Evolutionary conservation across 306 rosid genomes (phyloP).

Genomic region (Albizia julibrissin): DNA sequence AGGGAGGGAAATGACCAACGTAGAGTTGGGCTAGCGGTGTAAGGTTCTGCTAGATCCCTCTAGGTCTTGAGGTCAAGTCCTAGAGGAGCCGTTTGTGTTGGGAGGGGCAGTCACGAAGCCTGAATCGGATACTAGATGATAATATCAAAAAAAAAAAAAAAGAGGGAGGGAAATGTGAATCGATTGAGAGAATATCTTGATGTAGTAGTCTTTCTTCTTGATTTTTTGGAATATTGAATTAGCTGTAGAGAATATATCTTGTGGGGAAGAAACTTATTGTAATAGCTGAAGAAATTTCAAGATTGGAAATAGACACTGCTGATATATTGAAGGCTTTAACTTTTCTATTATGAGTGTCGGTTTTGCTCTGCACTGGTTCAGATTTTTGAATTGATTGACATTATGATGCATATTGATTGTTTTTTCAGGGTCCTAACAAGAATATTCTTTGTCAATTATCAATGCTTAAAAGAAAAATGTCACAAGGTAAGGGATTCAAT

Average conservation of each 20-base stretch:
- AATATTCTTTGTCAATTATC: conserved; percentile 85
- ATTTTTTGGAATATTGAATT: conserved; percentile 1
- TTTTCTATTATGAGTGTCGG: conserved; percentile 10
- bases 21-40: no score
- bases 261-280: neutral
- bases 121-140: no score
- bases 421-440: conserved; percentile 77
- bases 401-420: conserved; percentile 23
- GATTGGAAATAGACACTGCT: conserved; percentile 10
- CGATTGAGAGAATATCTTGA: neutral
- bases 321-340: conserved; percentile 4
- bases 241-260: conserved; percentile 3
- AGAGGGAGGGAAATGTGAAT: conserved; percentile 12
- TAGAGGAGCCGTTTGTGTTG: no score
- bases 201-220: conserved; percentile 19
- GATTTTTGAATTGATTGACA: conserved; percentile 21
- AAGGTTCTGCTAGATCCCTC: no score
- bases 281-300: neutral
- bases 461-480: conserved; percentile 93
- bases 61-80: no score
- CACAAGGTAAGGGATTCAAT: conserved; percentile 65
- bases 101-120: no score
- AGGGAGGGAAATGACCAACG: neutral
- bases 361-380: conserved; percentile 22
- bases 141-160: neutral